Percentiles rank a stretch among this genome's conserved stretches.
Conservation (phyloP, 2,329 filamentous ascomycete genomes). For the Microcera coccophila region DNA sequence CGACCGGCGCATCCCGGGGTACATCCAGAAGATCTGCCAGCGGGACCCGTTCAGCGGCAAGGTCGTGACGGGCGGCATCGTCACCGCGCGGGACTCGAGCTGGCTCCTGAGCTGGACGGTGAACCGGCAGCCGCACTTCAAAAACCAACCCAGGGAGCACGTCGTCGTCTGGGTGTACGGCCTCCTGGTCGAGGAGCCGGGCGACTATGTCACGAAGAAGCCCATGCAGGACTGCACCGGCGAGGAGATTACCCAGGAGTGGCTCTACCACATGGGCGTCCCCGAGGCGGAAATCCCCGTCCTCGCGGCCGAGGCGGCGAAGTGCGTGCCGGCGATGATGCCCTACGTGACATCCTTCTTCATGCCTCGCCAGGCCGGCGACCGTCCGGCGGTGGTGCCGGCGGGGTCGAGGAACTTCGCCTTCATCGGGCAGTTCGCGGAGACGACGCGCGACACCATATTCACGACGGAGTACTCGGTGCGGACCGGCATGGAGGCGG, state of each 20-base stretch:
- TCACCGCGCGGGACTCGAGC: constrained; percentile 20
- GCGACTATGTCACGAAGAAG: constrained; percentile 15
- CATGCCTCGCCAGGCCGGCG: constrained; percentile 12
- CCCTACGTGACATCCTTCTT: constrained; percentile 14
- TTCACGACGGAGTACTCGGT: constrained; percentile 34
- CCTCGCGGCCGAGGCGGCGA: constrained; percentile 9
- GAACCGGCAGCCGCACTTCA: constrained; percentile 16
- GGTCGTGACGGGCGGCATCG: constrained; percentile 35
- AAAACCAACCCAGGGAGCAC: constrained; percentile 11
- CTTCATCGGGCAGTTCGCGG: constrained; percentile 13
- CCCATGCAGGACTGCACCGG: constrained; percentile 15
- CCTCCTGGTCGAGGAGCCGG: constrained; percentile 10
- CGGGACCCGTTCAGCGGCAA: constrained; percentile 27
- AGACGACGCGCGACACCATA: constrained; percentile 15
- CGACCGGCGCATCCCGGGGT: constrained; percentile 20
- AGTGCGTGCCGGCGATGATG: constrained; percentile 14
- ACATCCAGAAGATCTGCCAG: constrained; percentile 18
- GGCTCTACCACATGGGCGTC: constrained; percentile 13
- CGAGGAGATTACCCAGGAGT: constrained; percentile 11
- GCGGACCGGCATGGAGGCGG: constrained; percentile 36
- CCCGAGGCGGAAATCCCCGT: constrained; percentile 8
- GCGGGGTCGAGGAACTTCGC: constrained; percentile 10
- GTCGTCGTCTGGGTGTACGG: constrained; percentile 12
- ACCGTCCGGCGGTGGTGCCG: constrained; percentile 7
- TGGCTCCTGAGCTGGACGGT: constrained; percentile 15